Conservation (phyloP, 2,329 filamentous ascomycete species). For the Nothophaeocryptopus gaeumannii region DNA sequence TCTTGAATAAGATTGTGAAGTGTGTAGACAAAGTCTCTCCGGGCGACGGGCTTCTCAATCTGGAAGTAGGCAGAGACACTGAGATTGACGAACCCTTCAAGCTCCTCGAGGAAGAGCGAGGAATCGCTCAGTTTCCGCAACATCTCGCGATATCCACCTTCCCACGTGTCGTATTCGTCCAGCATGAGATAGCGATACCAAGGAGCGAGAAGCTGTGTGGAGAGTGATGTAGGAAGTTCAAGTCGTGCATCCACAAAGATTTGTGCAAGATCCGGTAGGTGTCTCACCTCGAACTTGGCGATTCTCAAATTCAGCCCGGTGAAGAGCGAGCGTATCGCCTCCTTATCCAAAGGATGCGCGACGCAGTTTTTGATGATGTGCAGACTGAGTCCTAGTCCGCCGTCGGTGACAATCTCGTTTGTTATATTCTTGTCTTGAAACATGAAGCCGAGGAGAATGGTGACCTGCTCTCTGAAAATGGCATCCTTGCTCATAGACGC, state of each 20-base stretch:
- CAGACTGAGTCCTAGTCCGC: conserved; percentile 16
- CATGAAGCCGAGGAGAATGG: conserved; percentile 17
- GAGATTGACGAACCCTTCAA: conserved; percentile 22
- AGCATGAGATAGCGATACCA: conserved; percentile 24
- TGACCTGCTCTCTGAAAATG: conserved; percentile 24
- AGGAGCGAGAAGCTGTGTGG: conserved; percentile 19
- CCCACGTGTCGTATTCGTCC: conserved; percentile 24
- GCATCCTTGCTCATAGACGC: conserved; percentile 16
- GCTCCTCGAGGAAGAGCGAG: conserved; percentile 15
- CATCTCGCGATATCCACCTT: conserved; percentile 16
- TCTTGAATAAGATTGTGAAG: conserved; percentile 16
- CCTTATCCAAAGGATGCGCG: conserved; percentile 10
- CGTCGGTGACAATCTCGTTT: conserved; percentile 15
- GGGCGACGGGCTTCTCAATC: conserved; percentile 13
- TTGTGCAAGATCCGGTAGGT: conserved; percentile 23
- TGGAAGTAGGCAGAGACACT: conserved; percentile 24
- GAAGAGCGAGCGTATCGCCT: conserved; percentile 17
- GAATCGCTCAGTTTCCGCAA: conserved; percentile 22
- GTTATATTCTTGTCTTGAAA: conserved; percentile 14
- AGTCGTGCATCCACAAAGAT: conserved; percentile 24
- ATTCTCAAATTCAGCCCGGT: conserved; percentile 11
- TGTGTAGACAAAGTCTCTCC: conserved; percentile 21
- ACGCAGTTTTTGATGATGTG: conserved; percentile 18
- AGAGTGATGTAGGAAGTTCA: conserved; percentile 19
- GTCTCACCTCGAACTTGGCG: conserved; percentile 20